phyloP scores from a whole-genome alignment of 73 alveolate species.

The Effrenium voratum region DNA sequence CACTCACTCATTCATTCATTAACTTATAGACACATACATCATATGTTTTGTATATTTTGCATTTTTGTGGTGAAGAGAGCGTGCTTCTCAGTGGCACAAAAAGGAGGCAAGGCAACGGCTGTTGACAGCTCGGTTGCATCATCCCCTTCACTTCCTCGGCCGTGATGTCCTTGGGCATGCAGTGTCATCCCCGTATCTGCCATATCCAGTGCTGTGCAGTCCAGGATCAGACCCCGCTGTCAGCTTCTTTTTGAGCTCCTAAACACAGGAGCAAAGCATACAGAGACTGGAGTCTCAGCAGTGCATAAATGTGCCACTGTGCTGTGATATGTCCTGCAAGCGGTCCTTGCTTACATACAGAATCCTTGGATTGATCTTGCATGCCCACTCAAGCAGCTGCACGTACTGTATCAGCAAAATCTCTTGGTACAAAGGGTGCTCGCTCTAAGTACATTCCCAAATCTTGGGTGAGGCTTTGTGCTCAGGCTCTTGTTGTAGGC shows the following conservation, averaged over 20 bases:
- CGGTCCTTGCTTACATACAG: conserved; percentile 43
- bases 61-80: too few relatives aligned
- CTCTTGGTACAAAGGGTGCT: neutral
- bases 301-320: too few relatives aligned
- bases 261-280: neutral
- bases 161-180: neutral
- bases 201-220: neutral
- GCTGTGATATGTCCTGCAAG: neutral
- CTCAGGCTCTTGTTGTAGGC: conserved; percentile 1
- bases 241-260: conserved; percentile 31
- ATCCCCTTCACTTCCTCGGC: conserved; percentile 20
- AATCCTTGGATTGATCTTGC: neutral
- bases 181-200: neutral
- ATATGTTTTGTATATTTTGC: neutral
- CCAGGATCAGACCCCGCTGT: neutral
- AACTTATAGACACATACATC: neutral
- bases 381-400: neutral
- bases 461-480: too few relatives aligned
- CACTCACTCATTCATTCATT: neutral
- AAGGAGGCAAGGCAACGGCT: neutral
- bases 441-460: neutral
- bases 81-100: neutral
- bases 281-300: neutral
- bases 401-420: neutral
- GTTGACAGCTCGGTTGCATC: neutral